Evolutionary conservation across 805 yeast species (phyloP), one percentile per base, ranked within the genome.

Genomic region (Candida succiphila): DNA sequence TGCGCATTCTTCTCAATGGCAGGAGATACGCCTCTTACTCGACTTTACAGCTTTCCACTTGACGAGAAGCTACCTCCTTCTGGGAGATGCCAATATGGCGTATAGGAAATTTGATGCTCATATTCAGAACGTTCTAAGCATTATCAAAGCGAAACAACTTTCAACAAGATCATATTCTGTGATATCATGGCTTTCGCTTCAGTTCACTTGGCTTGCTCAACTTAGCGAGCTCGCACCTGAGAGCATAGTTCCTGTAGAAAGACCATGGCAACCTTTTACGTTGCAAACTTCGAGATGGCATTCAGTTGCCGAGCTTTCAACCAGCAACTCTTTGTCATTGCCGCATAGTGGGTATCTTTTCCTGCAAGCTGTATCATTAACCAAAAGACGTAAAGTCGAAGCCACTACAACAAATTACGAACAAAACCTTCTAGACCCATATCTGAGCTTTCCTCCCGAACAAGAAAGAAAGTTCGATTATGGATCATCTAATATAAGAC

Each of bases 31-130:
- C 28, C 46, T 49, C 8, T 52, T 80, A 30, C 50, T 81, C 5
- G 94, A 85, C 46, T 50, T 73, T 4, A 46, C 72, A 5, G 77
- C 80, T 0, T 62, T 79, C 32, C 82, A 79, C 43, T 74, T 83
- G 8, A 70, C 72, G 7, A 65, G 81, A 40, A 60, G 75, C 1
- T 70, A 75, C 43, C 60, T 83, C 18, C 73, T 80, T 12, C 37
- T 72, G 12, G 81, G 72, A 27, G 74, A 71, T 39, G 67, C 80
- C 1, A 62, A 75, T 25, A 43, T 62, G 31, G 84, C 88, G 0
- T 71, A 74, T 44, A 61, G 67, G 37, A 80, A 76, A 49, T 85
- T 83, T 48, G 65, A 65, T 25, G 62, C 71, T 15, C 95, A 85
- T 56, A 47, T 81, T 2, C 64, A 65, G 22, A 69, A 68, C 31